Percentiles rank a stretch among this genome's conserved stretches.
Conservation (phyloP, 164 flowering plant genomes). For the Taxillus chinensis region DNA sequence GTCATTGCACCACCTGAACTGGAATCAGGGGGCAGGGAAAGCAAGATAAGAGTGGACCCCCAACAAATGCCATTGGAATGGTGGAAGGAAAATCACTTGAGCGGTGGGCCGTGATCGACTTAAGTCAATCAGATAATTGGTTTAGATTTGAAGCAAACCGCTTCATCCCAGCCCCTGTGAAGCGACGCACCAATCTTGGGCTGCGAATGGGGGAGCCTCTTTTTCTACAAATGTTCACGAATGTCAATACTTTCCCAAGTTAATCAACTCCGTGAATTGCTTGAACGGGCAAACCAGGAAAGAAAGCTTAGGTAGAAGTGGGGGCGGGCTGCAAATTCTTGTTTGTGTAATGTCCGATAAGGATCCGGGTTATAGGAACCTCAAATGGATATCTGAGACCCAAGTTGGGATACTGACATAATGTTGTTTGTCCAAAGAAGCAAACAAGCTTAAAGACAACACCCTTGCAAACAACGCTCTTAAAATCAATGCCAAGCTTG, state of each 20-base stretch:
- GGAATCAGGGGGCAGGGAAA: slow-evolving; percentile 18
- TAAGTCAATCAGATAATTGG: slow-evolving; percentile 7
- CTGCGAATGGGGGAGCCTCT: slow-evolving; percentile 30
- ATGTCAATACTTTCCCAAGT: slow-evolving; percentile 27
- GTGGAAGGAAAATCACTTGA: slow-evolving; percentile 39
- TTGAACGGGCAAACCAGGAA: slow-evolving; percentile 10
- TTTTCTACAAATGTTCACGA: slow-evolving; percentile 1
- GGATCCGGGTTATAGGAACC: slow-evolving; percentile 53
- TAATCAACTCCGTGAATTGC: slow-evolving; percentile 19
- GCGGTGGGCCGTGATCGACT: slow-evolving; percentile 58
- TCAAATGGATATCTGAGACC: slow-evolving; percentile 70
- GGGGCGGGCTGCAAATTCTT: slow-evolving; percentile 33
- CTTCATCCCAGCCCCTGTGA: slow-evolving; percentile 25
- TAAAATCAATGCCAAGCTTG: slow-evolving; percentile 81
- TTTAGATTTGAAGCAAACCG: slow-evolving; percentile 4
- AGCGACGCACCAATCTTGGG: slow-evolving; percentile 26
- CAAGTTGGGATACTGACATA: slow-evolving; percentile 61
- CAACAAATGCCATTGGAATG: slow-evolving; percentile 72
- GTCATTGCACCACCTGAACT: slow-evolving; percentile 47
- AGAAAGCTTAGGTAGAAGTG: not conserved
- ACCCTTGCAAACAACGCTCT: slow-evolving; percentile 61
- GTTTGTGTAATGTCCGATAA: slow-evolving; percentile 51
- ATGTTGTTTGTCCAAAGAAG: slow-evolving; percentile 37
- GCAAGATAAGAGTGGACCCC: slow-evolving; percentile 15
- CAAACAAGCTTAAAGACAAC: slow-evolving; percentile 31